Percentiles rank a stretch among this genome's conserved stretches.
Evolutionary conservation across 2,329 filamentous ascomycete species (phyloP).

Genomic region (Shiraia bambusicola): DNA sequence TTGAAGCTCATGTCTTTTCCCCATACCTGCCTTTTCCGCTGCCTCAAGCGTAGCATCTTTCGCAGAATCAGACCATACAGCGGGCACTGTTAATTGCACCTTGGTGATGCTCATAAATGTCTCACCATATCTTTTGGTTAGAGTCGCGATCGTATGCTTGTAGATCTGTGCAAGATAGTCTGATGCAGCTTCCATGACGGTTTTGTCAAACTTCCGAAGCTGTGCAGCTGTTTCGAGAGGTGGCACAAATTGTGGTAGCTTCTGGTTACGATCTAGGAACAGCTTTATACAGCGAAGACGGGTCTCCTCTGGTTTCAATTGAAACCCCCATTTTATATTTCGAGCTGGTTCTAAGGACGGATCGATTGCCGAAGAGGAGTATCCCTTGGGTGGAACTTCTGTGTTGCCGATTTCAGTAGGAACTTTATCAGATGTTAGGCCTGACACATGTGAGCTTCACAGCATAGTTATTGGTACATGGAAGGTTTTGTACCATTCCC

Average conservation of each 20-base stretch:
- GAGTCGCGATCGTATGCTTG: constrained; percentile 74
- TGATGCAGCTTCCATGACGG: constrained; percentile 74
- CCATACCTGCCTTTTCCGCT: constrained; percentile 78
- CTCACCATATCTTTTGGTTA: constrained; percentile 73
- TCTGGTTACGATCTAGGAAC: constrained; percentile 77
- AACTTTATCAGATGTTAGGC: constrained; percentile 83
- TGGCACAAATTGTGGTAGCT: constrained; percentile 77
- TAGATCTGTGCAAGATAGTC: constrained; percentile 79
- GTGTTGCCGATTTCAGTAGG: constrained; percentile 71
- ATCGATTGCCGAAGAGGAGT: constrained; percentile 22
- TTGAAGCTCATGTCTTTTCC: constrained; percentile 66
- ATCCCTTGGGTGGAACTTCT: constrained; percentile 13
- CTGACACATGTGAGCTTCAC: constrained; percentile 21
- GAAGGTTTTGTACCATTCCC: constrained; percentile 61
- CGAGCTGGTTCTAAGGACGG: constrained; percentile 19
- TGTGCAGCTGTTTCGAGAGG: constrained; percentile 75
- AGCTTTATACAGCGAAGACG: constrained; percentile 81
- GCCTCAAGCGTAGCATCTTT: constrained; percentile 80
- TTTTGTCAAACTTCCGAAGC: constrained; percentile 72
- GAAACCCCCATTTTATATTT: constrained; percentile 72
- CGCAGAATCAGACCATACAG: constrained; percentile 83
- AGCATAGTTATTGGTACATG: not conserved
- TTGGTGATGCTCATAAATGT: constrained; percentile 75
- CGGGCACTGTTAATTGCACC: constrained; percentile 73
- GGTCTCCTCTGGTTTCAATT: constrained; percentile 75